Conservation (phyloP, 2,329 filamentous ascomycete species). For the Diaporthe humulicola region DNA sequence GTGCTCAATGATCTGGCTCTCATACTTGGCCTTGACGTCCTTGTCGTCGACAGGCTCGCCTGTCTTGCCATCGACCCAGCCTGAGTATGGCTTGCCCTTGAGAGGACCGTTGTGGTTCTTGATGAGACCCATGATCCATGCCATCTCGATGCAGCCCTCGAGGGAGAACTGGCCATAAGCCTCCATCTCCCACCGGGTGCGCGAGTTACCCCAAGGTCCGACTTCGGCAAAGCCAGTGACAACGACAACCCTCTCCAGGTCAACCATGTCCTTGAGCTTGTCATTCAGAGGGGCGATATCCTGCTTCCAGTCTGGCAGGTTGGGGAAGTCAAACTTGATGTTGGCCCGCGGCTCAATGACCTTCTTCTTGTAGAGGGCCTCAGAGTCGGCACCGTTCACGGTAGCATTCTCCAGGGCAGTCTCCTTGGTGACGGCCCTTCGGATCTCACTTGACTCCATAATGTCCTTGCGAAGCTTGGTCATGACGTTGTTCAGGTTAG, state of each 20-base stretch:
- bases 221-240: constrained; percentile 97
- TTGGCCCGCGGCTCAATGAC: constrained; percentile 94
- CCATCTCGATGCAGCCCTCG: constrained; percentile 98
- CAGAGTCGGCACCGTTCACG: constrained; percentile 93
- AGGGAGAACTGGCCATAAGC: constrained; percentile 96
- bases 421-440: constrained; percentile 94
- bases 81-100: constrained; percentile 96
- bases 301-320: constrained; percentile 89
- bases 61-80: constrained; percentile 95
- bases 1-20: constrained; percentile 96
- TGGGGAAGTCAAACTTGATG: constrained; percentile 97
- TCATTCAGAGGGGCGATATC: constrained; percentile 91
- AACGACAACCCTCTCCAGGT: constrained; percentile 97
- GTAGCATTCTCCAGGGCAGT: constrained; percentile 97
- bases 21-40: constrained; percentile 97
- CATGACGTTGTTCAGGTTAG: constrained; percentile 95
- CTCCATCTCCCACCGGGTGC: constrained; percentile 99
- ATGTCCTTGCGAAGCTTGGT: constrained; percentile 93
- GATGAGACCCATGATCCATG: constrained; percentile 99
- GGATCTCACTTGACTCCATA: constrained; percentile 94
- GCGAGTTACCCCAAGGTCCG: constrained; percentile 97
- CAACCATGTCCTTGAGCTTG: constrained; percentile 96
- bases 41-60: constrained; percentile 98
- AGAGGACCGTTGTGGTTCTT: constrained; percentile 97
- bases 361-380: constrained; percentile 95